Evolutionary conservation across 768 basidiomycete genomes (phyloP).

Genomic region (Rhizopogon salebrosus): DNA sequence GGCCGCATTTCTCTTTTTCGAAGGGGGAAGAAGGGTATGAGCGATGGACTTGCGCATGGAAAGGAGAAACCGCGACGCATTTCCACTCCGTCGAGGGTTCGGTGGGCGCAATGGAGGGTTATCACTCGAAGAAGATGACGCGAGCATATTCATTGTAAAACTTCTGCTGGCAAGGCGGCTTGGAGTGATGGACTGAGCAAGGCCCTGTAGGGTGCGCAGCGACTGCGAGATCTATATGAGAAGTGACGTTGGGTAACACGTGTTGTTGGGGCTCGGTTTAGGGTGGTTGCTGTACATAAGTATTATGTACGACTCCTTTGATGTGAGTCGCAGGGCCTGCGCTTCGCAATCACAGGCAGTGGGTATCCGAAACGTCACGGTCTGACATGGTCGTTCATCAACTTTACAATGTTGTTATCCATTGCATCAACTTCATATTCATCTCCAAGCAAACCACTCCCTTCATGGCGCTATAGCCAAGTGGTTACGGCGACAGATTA

Average conservation of each 20-base stretch:
- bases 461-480: conserved; percentile 55
- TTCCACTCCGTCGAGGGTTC: conserved; percentile 10
- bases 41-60: conserved; percentile 27
- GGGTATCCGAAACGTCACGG: too few relatives aligned
- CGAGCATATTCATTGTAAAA: conserved; percentile 8
- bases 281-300: too few relatives aligned
- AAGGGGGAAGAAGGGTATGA: conserved; percentile 10
- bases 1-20: conserved; percentile 15
- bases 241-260: background rate
- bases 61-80: conserved; percentile 24
- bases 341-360: too few relatives aligned
- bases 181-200: background rate
- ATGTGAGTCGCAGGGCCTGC: too few relatives aligned
- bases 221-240: background rate
- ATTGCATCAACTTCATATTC: too few relatives aligned
- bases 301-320: too few relatives aligned
- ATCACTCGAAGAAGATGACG: conserved; percentile 10
- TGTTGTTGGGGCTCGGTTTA: background rate
- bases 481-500: conserved; percentile 59
- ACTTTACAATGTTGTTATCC: too few relatives aligned
- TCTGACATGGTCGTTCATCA: too few relatives aligned
- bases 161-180: background rate
- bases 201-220: background rate
- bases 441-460: too few relatives aligned
- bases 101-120: conserved; percentile 2